A percentile compares a stretch with the other conserved stretches of the same genome.
Evolutionary conservation across 768 basidiomycete genomes (phyloP).

Genomic region (Tricholoma saponaceum): DNA sequence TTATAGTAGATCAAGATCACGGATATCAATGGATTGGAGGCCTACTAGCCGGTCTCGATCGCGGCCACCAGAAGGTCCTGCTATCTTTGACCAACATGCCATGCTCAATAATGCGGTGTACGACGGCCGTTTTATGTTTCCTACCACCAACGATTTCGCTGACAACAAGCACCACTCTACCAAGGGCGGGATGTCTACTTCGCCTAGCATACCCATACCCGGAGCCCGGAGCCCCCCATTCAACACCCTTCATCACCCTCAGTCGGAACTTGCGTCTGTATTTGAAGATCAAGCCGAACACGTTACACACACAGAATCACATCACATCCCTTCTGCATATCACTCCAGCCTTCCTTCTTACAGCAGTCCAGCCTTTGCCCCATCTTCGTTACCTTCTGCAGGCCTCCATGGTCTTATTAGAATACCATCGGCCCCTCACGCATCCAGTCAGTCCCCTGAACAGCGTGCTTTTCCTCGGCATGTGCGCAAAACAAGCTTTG

Average conservation of each 20-base stretch:
- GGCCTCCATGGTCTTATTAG: conserved; percentile 59
- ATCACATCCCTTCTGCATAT: conserved; percentile 26
- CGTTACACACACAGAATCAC: conserved; percentile 29
- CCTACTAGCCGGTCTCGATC: conserved; percentile 75
- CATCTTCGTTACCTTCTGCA: conserved; percentile 71
- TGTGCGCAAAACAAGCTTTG: conserved; percentile 92
- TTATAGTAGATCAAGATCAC: conserved; percentile 85
- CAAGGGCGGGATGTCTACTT: conserved; percentile 16
- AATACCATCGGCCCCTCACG: conserved; percentile 29
- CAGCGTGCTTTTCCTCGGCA: conserved; percentile 73
- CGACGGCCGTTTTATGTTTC: conserved; percentile 45
- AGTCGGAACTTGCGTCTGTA: conserved; percentile 41
- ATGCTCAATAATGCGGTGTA: conserved; percentile 26
- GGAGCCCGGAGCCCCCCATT: conserved; percentile 38
- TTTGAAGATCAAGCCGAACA: conserved; percentile 40
- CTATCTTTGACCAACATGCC: conserved; percentile 44
- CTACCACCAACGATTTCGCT: conserved; percentile 20
- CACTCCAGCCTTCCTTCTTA: conserved; percentile 36
- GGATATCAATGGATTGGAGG: conserved; percentile 91
- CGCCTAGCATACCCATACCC: conserved; percentile 37
- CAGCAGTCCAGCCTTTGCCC: conserved; percentile 50
- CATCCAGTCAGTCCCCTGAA: conserved; percentile 25
- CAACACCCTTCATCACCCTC: conserved; percentile 26
- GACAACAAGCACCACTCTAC: conserved; percentile 14
- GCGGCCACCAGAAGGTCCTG: conserved; percentile 57